Base-by-base conservation (phyloP, 1,139 yeast species). In the Scheffersomyces lignicola region DNA sequence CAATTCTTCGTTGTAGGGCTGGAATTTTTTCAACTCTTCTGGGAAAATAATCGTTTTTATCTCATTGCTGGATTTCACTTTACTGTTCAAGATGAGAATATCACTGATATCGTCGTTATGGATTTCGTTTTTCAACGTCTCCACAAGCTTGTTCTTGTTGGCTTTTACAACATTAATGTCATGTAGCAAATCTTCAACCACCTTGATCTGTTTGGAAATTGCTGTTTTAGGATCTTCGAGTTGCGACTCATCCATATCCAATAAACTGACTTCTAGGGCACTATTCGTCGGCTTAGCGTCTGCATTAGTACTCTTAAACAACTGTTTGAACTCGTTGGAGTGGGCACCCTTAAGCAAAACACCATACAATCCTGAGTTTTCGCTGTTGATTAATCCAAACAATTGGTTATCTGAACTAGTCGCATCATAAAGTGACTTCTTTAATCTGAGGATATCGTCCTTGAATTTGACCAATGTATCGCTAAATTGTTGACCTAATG, bases 21-120 rank as follows among this genome's bases (percentile, higher is more conserved):
- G 76, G 54, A 88, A 92, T 58, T 92, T 92, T 35, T 74, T 77
- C 44, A 92, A 63, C 55, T 89, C 96, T 37, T 77, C 74, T 11
- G 80, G 76, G 55, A 90, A 90, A 14, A 87, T 70, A 24, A 67
- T 62, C 18, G 68, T 63, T 45, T 72, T 73, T 37, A 83, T 72
- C 43, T 83, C 92, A 29, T 71, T 67, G 14, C 78, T 79, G 3
- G 74, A 52, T 39, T 73, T 72, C 22, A 73, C 67, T 35, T 77
- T 76, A 45, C 80, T 78, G 55, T 86, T 84, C 45, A 84, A 63
- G 4, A 92, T 76, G 24, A 92, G 68, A 17, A 83, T 69, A 38
- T 85, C 82, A 0, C 96, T 83, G 34, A 90, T 88, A 54, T 92
- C 97, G 58, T 92, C 98, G 14, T 75, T 70, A 49, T 83, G 95